Evolutionary conservation across 75 land plant species (phyloP).

Genomic region (Ceratopteris richardii): DNA sequence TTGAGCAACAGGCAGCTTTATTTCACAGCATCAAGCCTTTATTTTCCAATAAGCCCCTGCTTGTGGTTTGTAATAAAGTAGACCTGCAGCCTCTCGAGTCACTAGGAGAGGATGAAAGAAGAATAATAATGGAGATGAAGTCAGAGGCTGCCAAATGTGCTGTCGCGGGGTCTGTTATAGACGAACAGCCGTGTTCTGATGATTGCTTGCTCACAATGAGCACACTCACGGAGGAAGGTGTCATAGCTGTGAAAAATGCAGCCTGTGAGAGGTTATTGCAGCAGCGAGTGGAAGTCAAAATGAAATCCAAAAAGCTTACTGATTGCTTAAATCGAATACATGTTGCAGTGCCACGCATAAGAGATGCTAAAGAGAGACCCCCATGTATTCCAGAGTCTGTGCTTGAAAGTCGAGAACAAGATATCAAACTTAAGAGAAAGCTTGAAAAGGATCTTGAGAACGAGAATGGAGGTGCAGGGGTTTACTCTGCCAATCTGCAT

Average conservation of each 20-base stretch:
- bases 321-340: constrained; percentile 76
- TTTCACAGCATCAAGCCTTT: constrained; percentile 85
- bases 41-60: constrained; percentile 81
- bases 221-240: constrained; percentile 85
- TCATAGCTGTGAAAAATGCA: constrained; percentile 77
- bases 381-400: constrained; percentile 75
- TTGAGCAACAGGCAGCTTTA: constrained; percentile 75
- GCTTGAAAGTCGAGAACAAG: constrained; percentile 44
- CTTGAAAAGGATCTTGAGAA: constrained; percentile 80
- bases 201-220: constrained; percentile 74
- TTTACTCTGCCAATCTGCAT: constrained; percentile 78
- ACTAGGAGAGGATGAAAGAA: constrained; percentile 64
- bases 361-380: constrained; percentile 80
- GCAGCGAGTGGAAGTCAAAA: constrained; percentile 84
- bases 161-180: constrained; percentile 35
- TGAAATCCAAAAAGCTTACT: constrained; percentile 89
- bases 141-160: constrained; percentile 69
- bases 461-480: constrained; percentile 96
- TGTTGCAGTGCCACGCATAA: constrained; percentile 78
- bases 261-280: constrained; percentile 85
- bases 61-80: constrained; percentile 86
- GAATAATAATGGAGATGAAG: constrained; percentile 68
- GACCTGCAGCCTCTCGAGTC: constrained; percentile 75
- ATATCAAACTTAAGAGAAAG: constrained; percentile 25
- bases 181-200: constrained; percentile 26